Evolutionary conservation across 306 rosid species (phyloP).

Genomic region (Medicago arabica): DNA sequence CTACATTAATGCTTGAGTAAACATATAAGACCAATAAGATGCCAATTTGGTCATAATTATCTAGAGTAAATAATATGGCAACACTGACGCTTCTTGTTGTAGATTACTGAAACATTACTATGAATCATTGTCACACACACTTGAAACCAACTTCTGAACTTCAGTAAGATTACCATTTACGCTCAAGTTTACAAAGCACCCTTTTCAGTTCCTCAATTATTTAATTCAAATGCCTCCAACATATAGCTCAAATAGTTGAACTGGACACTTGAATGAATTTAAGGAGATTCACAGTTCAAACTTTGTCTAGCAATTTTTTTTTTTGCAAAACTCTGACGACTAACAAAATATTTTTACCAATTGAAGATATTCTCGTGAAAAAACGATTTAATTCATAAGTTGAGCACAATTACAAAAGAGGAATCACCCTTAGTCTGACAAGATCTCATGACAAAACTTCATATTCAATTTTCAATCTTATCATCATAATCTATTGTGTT

Average conservation of each 20-base stretch:
- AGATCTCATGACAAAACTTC: constrained; percentile 13
- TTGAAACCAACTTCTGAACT: neutral
- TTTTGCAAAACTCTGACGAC: neutral
- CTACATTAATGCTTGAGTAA: no score
- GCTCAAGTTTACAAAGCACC: no score
- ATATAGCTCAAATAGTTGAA: neutral
- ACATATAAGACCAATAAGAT: no score
- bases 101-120: neutral
- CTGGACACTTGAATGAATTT: neutral
- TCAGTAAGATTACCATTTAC: neutral
- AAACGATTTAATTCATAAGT: constrained; percentile 24
- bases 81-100: neutral
- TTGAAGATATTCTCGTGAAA: no score
- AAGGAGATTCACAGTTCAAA: neutral
- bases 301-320: neutral
- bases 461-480: constrained; percentile 11
- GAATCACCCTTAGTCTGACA: constrained; percentile 21
- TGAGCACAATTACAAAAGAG: constrained; percentile 5
- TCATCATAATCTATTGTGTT: constrained; percentile 19
- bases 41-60: no score
- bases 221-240: neutral
- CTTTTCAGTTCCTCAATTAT: neutral
- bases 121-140: neutral
- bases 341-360: neutral
- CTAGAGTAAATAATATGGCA: neutral